These are phyloP conservation scores for Yarrowia sp. DNA, from an alignment of 805 yeast species.

Conservation along the genomic window DNA sequence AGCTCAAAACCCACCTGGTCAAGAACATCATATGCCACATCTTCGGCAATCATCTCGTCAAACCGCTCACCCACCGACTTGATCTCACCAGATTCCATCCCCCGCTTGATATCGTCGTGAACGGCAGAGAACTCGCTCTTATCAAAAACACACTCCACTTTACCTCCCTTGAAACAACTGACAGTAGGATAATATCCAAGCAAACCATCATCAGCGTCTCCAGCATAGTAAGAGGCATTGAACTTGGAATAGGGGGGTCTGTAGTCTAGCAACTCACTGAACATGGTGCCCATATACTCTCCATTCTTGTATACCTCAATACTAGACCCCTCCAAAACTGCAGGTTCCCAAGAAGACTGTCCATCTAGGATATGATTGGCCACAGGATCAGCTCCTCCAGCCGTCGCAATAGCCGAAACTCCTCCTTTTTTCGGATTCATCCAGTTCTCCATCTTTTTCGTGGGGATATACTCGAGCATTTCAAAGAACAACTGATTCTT, in stretches of 20 bases:
- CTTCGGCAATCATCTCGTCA: constrained; percentile 76
- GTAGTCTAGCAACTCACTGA: constrained; percentile 73
- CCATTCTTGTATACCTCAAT: constrained; percentile 84
- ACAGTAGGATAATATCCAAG: constrained; percentile 92
- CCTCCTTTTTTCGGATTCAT: constrained; percentile 51
- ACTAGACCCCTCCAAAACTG: constrained; percentile 55
- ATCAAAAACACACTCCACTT: constrained; percentile 72
- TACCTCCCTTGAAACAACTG: constrained; percentile 81
- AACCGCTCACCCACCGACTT: constrained; percentile 66
- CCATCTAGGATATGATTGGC: constrained; percentile 41
- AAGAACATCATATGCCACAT: constrained; percentile 78
- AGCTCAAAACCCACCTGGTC: constrained; percentile 74
- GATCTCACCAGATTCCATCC: constrained; percentile 46
- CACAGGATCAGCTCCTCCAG: constrained; percentile 45
- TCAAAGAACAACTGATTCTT: constrained; percentile 81
- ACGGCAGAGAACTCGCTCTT: constrained; percentile 60
- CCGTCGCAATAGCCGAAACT: constrained; percentile 25
- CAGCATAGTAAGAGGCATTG: constrained; percentile 44
- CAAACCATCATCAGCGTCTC: constrained; percentile 71
- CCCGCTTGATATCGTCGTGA: constrained; percentile 49
- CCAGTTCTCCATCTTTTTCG: constrained; percentile 74
- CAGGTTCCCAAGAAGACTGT: constrained; percentile 44
- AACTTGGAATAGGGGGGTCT: constrained; percentile 74
- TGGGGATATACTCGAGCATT: constrained; percentile 76
- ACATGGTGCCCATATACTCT: constrained; percentile 64